Evolutionary conservation across 306 rosid genomes (phyloP), one percentile per base, ranked within the genome.

Genomic region (Cicer arietinum): DNA sequence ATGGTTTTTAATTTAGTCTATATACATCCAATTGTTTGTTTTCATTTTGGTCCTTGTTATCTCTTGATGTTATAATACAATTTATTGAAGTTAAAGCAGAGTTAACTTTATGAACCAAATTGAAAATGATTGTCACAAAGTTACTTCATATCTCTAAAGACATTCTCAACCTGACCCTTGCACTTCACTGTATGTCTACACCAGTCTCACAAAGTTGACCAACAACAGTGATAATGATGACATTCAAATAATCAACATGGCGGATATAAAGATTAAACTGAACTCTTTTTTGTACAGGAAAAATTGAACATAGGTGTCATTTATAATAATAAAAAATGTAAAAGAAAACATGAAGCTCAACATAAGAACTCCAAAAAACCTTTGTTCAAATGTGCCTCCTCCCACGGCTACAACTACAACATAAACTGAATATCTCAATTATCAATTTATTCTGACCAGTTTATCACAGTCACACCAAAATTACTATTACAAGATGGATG

Each of bases 381-480:
- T 35, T 20, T 73, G 47, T 25, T 25, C 14, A 43, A 73, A 53
- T 51, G 25, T 16, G 13, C 5, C 18, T 70, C 70, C 58, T 50
- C 72, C 39, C 12, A 7, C 47, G 2, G 42, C 8, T 5, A 54
- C 12, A 18, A 17, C 63, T 63, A 39, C 75, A 58, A 39, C 50
- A 45, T 9, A 65, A 58, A 69, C 35, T 47, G 12, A 66, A 30
- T 30, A 30, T 30, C 37, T 30, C 37, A 4, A 30, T 30, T 30
- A 30, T 7, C 25, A 57, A 10, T 25, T 67, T 17, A 59, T 9
- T 80, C 44, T 68, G 73, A 30, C 37, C 17, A 58, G 63, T 30
- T 30, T 30, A 30, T 30, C 5, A 67, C 43, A 45, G 61, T 60
- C 76, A 42, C 74, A 46, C 52, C 54, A 75, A 50, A 53, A 64